Evolutionary conservation across 2,329 filamentous ascomycete species (phyloP).

Genomic region (Aspergillus terreus): DNA sequence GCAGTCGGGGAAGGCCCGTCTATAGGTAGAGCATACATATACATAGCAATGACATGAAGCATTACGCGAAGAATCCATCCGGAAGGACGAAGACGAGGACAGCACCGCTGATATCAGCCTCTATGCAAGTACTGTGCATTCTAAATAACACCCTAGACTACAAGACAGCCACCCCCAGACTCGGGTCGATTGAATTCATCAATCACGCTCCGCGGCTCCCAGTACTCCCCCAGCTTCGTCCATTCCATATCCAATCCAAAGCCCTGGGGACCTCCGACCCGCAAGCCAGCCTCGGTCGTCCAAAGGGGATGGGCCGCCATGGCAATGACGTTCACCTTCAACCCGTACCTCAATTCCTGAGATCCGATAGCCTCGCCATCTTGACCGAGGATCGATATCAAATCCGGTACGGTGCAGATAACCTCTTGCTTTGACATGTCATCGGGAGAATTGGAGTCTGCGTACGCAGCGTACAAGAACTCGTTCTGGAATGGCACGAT

Average conservation of each 20-base stretch:
- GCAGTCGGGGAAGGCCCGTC: constrained; percentile 40
- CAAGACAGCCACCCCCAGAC: neutral
- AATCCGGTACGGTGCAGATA: constrained; percentile 31
- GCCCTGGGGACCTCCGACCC: constrained; percentile 39
- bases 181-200: neutral
- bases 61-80: neutral
- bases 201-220: neutral
- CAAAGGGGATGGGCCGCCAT: constrained; percentile 50
- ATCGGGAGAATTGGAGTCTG: neutral
- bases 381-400: constrained; percentile 38
- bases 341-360: constrained; percentile 50
- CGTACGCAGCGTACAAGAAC: constrained; percentile 24
- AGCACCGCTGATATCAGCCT: too few species aligned
- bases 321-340: constrained; percentile 50
- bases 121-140: too few species aligned
- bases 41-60: neutral
- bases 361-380: constrained; percentile 51
- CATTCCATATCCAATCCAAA: constrained; percentile 25
- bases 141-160: neutral
- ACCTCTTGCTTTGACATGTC: constrained; percentile 7
- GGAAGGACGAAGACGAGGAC: too few species aligned
- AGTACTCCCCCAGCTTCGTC: neutral
- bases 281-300: constrained; percentile 38
- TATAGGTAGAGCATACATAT: constrained; percentile 19
- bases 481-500: constrained; percentile 28